phyloP scores from a whole-genome alignment of 164 flowering plant genomes.

The Amborella trichopoda region DNA sequence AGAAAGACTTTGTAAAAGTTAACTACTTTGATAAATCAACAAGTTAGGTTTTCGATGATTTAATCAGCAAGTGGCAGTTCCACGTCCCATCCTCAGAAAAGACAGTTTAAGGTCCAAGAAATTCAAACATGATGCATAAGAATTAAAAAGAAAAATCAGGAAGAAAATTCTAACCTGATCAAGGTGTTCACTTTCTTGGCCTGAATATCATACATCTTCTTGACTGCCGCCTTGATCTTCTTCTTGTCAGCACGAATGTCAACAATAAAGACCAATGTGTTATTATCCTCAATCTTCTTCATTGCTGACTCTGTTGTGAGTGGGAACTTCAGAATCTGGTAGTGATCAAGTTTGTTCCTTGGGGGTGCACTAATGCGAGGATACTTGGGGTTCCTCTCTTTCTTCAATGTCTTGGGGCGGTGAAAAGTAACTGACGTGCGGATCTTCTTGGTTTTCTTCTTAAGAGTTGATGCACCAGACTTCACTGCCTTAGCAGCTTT shows the following conservation, averaged over 20 bases:
- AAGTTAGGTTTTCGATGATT: no score
- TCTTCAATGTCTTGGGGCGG: slow-evolving; percentile 13
- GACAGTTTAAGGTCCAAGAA: no score
- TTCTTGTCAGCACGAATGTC: slow-evolving; percentile 26
- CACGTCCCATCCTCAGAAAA: no score
- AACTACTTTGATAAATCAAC: no score
- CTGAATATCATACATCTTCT: slow-evolving; percentile 26
- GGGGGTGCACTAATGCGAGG: slow-evolving; percentile 19
- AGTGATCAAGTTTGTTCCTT: slow-evolving; percentile 17
- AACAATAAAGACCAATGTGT: slow-evolving; percentile 28
- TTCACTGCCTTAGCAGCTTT: slow-evolving; percentile 20
- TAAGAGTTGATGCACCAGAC: slow-evolving; percentile 12
- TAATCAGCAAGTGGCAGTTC: no score
- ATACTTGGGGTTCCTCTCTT: slow-evolving; percentile 11
- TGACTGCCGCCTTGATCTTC: slow-evolving; percentile 25
- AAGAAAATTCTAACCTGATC: slow-evolving; percentile 17
- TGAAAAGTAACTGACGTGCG: slow-evolving; percentile 10
- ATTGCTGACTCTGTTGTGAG: slow-evolving; percentile 29
- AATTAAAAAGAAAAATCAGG: neutral
- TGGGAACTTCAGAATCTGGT: slow-evolving; percentile 20
- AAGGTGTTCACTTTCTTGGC: slow-evolving; percentile 28
- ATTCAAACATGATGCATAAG: no score
- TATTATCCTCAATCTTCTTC: slow-evolving; percentile 33
- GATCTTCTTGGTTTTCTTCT: slow-evolving; percentile 13
- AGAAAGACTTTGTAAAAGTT: no score